Conservation (phyloP, 768 basidiomycete genomes). For the Kwoniella dejecticola region DNA sequence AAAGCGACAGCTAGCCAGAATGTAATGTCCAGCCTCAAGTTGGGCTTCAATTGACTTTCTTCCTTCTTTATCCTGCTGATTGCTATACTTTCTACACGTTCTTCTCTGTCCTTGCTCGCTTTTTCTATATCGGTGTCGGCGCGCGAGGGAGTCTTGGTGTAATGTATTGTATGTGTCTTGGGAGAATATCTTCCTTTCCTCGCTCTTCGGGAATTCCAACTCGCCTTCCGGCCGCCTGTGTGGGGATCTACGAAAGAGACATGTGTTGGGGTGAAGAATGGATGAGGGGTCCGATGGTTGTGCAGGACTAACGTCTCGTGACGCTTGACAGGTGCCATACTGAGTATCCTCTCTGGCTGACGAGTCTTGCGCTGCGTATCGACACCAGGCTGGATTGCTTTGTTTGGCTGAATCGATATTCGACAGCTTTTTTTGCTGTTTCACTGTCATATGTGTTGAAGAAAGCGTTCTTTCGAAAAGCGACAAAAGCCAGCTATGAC, state of each 20-base stretch:
- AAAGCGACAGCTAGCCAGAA: constrained; percentile 56
- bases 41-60: constrained; percentile 38
- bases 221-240: not conserved
- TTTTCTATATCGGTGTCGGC: not conserved
- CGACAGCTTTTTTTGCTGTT: too few species aligned
- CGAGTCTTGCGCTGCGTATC: too few species aligned
- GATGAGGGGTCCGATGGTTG: constrained; percentile 22
- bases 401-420: too few species aligned
- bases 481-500: too few species aligned
- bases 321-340: constrained; percentile 4
- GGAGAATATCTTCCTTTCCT: constrained; percentile 46
- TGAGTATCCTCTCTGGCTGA: not conserved
- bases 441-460: too few species aligned
- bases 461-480: too few species aligned
- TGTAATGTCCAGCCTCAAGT: constrained; percentile 41
- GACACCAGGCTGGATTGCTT: too few species aligned
- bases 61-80: constrained; percentile 22
- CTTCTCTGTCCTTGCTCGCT: constrained; percentile 2
- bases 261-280: constrained; percentile 30
- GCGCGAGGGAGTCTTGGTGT: constrained; percentile 1
- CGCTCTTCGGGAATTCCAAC: constrained; percentile 41
- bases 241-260: constrained; percentile 19
- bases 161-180: constrained; percentile 26
- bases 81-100: constrained; percentile 12
- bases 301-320: constrained; percentile 4